These are phyloP conservation scores for Ganoderma multipileum DNA, from an alignment of 1,284 basidiomycete species.

Conservation along the genomic window DNA sequence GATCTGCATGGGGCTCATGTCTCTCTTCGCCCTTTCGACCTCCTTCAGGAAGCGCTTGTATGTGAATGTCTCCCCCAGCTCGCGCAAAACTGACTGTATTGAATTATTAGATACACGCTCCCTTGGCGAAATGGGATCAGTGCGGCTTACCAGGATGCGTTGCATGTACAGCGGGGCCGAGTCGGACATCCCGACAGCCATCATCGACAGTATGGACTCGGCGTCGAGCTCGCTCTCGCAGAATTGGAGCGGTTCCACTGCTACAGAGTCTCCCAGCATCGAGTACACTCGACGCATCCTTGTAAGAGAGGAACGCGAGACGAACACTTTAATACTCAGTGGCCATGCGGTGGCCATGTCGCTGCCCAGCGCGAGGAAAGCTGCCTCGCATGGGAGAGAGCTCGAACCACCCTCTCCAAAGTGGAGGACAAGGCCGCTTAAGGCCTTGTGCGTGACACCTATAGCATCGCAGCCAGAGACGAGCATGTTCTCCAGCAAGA, in stretches of 20 bases:
- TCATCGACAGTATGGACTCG: conserved; percentile 69
- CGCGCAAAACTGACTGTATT: conserved; percentile 48
- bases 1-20: conserved; percentile 60
- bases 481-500: conserved; percentile 72
- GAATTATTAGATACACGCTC: background rate
- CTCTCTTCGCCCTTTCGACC: conserved; percentile 53
- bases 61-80: conserved; percentile 54
- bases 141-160: conserved; percentile 55
- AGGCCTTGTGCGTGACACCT: conserved; percentile 57
- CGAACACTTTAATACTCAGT: conserved; percentile 63
- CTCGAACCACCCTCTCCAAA: conserved; percentile 69
- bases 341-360: conserved; percentile 44
- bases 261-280: conserved; percentile 54
- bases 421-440: conserved; percentile 71
- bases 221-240: conserved; percentile 70
- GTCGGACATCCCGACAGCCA: conserved; percentile 67
- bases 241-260: conserved; percentile 63
- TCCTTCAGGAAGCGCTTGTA: conserved; percentile 54
- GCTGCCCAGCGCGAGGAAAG: conserved; percentile 57
- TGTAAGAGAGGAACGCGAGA: conserved; percentile 65
- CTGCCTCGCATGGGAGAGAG: conserved; percentile 68
- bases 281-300: conserved; percentile 66
- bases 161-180: conserved; percentile 72
- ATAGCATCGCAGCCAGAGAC: conserved; percentile 54
- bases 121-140: background rate